These are phyloP conservation scores for Xylaria sp. DNA, from an alignment of 2,329 filamentous ascomycete species.

Conservation along the genomic window DNA sequence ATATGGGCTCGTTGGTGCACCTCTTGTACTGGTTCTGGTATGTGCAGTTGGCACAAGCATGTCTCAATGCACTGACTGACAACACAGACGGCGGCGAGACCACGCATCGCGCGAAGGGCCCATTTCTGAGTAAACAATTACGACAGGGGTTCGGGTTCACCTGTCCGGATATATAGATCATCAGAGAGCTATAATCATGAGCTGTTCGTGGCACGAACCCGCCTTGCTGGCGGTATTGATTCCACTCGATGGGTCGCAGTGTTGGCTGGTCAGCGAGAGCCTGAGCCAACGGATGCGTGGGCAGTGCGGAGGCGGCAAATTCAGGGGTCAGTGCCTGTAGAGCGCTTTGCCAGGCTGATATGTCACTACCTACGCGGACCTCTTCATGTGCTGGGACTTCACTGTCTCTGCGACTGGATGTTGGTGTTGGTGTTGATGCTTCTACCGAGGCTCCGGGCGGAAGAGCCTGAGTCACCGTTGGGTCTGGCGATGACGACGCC, in stretches of 20 bases:
- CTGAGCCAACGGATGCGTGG: slow-evolving; percentile 33
- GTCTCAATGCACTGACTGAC: slow-evolving; percentile 31
- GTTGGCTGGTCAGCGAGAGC: slow-evolving; percentile 33
- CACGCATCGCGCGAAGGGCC: slow-evolving; percentile 38
- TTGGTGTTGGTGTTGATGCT: not conserved
- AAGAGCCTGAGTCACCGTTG: not conserved
- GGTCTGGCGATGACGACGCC: not conserved
- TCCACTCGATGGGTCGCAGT: slow-evolving; percentile 38
- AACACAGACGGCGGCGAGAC: slow-evolving; percentile 36
- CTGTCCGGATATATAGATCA: slow-evolving; percentile 41
- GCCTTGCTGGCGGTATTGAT: slow-evolving; percentile 35
- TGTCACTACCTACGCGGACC: slow-evolving; percentile 24
- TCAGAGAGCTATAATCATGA: slow-evolving; percentile 37
- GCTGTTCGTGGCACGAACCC: slow-evolving; percentile 36
- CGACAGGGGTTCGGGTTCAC: slow-evolving; percentile 40
- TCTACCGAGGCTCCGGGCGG: not conserved
- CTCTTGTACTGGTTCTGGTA: slow-evolving; percentile 41
- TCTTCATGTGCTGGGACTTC: slow-evolving; percentile 1
- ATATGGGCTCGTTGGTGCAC: slow-evolving; percentile 38
- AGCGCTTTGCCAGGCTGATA: slow-evolving; percentile 36
- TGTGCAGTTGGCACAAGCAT: slow-evolving; percentile 41
- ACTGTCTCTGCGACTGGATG: slow-evolving; percentile 3
- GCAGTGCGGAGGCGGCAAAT: slow-evolving; percentile 20
- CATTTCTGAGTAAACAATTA: slow-evolving; percentile 37
- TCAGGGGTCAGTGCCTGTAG: slow-evolving; percentile 33